phyloP scores from a whole-genome alignment of 2,329 filamentous ascomycete genomes.

The Endoconidiophora laricicola region DNA sequence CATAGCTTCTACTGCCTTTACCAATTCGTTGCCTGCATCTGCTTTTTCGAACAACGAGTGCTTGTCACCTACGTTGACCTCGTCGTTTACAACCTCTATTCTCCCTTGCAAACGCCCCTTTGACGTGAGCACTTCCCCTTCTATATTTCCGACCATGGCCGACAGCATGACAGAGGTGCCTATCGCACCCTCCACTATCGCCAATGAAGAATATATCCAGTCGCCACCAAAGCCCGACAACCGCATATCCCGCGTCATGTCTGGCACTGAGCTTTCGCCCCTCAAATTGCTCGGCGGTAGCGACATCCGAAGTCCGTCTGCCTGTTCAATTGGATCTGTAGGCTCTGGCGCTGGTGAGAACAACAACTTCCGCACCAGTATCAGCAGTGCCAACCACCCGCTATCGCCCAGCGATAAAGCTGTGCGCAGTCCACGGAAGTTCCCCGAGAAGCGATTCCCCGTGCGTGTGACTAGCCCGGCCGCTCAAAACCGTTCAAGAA shows the following conservation, averaged over 20 bases:
- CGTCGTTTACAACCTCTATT: slow-evolving; percentile 3
- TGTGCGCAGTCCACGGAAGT: slow-evolving; percentile 29
- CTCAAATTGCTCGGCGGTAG: slow-evolving; percentile 34
- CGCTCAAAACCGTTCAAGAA: slow-evolving; percentile 11
- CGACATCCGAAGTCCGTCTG: slow-evolving; percentile 14
- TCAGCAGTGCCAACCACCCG: slow-evolving; percentile 11
- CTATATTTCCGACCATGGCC: slow-evolving; percentile 7
- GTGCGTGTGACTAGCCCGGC: slow-evolving; percentile 32
- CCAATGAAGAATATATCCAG: slow-evolving; percentile 7
- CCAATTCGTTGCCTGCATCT: background rate
- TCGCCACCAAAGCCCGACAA: slow-evolving; percentile 3
- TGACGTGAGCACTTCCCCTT: background rate
- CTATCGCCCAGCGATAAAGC: slow-evolving; percentile 17
- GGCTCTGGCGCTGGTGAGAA: slow-evolving; percentile 13
- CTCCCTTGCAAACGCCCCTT: slow-evolving; percentile 11
- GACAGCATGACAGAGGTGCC: slow-evolving; percentile 8
- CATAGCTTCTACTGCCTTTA: slow-evolving; percentile 1
- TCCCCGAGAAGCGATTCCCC: slow-evolving; percentile 43
- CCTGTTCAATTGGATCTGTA: slow-evolving; percentile 16
- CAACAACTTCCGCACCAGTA: slow-evolving; percentile 13
- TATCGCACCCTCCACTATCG: background rate
- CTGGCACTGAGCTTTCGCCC: slow-evolving; percentile 39
- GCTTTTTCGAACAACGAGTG: background rate
- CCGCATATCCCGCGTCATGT: slow-evolving; percentile 35
- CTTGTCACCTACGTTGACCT: slow-evolving; percentile 3